phyloP scores from a whole-genome alignment of 441 rosid species.

The Euphorbia corollata region DNA sequence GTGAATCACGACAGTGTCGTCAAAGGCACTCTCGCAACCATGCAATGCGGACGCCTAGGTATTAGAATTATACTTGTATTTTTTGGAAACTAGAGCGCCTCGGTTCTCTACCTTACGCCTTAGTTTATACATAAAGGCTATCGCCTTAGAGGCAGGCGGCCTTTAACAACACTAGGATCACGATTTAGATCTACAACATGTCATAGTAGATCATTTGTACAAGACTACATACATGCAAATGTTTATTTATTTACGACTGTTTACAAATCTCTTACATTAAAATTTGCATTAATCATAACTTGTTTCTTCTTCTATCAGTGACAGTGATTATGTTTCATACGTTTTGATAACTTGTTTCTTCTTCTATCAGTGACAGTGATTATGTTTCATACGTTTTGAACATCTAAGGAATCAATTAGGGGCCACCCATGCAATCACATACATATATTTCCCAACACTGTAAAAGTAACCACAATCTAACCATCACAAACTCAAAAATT shows the following conservation, averaged over 20 bases:
- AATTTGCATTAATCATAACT: not conserved
- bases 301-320: not conserved
- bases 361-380: not conserved
- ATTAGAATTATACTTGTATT: too few species aligned
- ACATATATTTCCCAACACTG: too few species aligned
- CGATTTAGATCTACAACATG: constrained; percentile 26
- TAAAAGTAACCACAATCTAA: too few species aligned
- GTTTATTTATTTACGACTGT: not conserved
- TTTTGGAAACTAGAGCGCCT: too few species aligned
- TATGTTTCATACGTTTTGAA: not conserved
- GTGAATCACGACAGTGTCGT: constrained; percentile 5
- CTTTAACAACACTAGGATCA: too few species aligned
- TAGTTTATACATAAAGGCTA: too few species aligned
- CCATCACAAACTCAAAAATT: not conserved
- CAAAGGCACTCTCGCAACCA: too few species aligned
- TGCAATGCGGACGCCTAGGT: too few species aligned
- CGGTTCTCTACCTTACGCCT: too few species aligned
- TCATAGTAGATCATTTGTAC: constrained; percentile 21
- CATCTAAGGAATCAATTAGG: not conserved
- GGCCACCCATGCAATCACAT: not conserved
- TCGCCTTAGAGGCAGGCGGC: too few species aligned
- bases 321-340: not conserved
- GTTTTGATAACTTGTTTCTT: not conserved
- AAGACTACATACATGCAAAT: not conserved
- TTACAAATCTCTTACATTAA: not conserved